Base-by-base conservation (phyloP, 2,329 filamentous ascomycete genomes). In the Gaeumannomyces tritici region DNA sequence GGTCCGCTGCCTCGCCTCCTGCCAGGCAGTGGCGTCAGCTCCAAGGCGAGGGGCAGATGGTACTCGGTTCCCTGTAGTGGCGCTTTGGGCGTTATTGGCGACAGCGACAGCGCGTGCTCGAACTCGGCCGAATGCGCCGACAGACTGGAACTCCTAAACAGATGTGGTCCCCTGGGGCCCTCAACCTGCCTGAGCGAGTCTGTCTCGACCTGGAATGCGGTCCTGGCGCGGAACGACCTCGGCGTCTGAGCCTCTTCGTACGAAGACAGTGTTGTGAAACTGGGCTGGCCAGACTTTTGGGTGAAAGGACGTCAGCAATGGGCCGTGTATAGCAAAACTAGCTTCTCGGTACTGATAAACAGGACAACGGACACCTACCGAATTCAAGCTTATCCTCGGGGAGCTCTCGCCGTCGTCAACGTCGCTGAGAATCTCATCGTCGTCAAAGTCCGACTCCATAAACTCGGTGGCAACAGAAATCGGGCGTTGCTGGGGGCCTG, bases 181-280 rank as follows among this genome's bases (percentile, higher is more conserved):
- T 91, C 83, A 8, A 93, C 86, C 35, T 87, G 81, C 73, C 89
- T 89, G n/a, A 57, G 31, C 55, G 81, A 73, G 64, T 83, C 81
- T 64, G 83, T 76, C 57, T 86, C 82, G 66, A 88, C 82, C 60
- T 85, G 80, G 69, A 87, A 90, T 31, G 80, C 79, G 65, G 80
- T 81, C 64, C 84, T 82, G 66, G 83, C 80, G 67, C 81, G 81
- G 68, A 78, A 83, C 57, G 89, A 89, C 65, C 85, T 83, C 24
- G 93, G 93, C 29, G 93, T 96, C 33, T 85, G 85, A 4, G 87
- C 82, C 72, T 96, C 92, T 70, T 96, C 91, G 69, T 89, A 92
- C 1, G 91, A 93, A 8, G 92, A 96, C 51, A 95, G 80, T 2
- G 93, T 96, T 3, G 91, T 93, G 71, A 93, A 86, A 77, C 91